Base-by-base conservation (phyloP, 2,329 filamentous ascomycete species). In the Trichoderma arundinaceum region DNA sequence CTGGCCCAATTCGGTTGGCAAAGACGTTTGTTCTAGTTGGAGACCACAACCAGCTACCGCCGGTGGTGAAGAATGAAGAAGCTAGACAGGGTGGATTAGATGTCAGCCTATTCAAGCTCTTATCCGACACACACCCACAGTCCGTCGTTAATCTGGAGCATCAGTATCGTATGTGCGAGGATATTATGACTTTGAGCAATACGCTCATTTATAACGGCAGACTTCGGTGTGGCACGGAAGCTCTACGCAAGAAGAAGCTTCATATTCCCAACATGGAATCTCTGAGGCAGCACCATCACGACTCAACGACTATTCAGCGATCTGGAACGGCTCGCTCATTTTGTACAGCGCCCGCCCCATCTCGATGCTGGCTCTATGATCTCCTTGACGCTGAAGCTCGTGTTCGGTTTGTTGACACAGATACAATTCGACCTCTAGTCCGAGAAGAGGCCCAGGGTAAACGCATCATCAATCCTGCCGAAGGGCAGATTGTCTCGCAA, bases 141-240 rank as follows among this genome's bases (percentile, higher is more conserved):
- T 93, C 93, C 0, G 94, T 99, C 2, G 92, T 96, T 68, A 96
- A 91, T 69, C 85, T 99, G 1, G 93, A 95, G 72, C 93, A 97
- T 73, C 95, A 99, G 75, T 99, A 99, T 75, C 92, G 95, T 68
- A 99, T 99, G 95, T 97, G 92, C 72, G 91, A 95, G 71, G 95
- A 99, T 68, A 91, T 99, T 67, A 98, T 98, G 94, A 85, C 90
- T 2, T 84, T 99, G 13, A 96, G 92, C 68, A 99, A 97, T 77
- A 91, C 87, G 1, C 85, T 99, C 64, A 97, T 99, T 72, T 99
- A 99, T 79, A 84, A 89, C n/a, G 94, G 94, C 4, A 87, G 89
- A 41, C 84, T 99, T 43, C 94, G 95, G 72, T 99, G 95, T 74
- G 95, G 95, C 28, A 96, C 89, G 4, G 84, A 90, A 53, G 83